These are phyloP conservation scores for Agastache rugosa DNA, from an alignment of 257 asterid species.

Conservation along the genomic window DNA sequence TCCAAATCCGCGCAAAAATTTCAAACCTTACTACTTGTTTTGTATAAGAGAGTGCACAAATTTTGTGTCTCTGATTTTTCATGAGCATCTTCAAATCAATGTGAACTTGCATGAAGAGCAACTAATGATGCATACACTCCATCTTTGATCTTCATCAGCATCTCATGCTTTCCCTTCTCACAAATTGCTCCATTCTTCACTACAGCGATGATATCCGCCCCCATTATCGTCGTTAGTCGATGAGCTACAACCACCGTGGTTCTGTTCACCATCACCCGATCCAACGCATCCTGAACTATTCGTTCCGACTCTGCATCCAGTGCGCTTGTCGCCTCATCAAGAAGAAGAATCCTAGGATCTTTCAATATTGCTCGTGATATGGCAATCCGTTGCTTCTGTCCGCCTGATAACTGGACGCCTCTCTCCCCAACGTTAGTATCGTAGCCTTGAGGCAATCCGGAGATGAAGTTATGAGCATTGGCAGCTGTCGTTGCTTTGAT, in stretches of 20 bases:
- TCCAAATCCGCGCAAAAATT: background rate
- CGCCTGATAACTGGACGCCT: conserved; percentile 57
- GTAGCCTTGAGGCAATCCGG: conserved; percentile 74
- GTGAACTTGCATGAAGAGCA: conserved; percentile 59
- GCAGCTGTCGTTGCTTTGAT: conserved; percentile 65
- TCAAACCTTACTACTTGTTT: background rate
- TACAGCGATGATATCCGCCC: conserved; percentile 73
- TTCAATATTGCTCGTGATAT: conserved; percentile 53
- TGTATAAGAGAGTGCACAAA: background rate
- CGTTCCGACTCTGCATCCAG: conserved; percentile 57
- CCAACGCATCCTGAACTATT: conserved; percentile 27
- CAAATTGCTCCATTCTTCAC: conserved; percentile 72
- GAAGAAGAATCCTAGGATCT: conserved; percentile 51
- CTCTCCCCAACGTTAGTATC: conserved; percentile 62
- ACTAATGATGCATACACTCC: conserved; percentile 78
- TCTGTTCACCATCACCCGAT: conserved; percentile 63
- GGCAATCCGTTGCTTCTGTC: conserved; percentile 62
- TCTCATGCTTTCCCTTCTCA: conserved; percentile 73
- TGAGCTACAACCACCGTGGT: conserved; percentile 83
- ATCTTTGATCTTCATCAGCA: conserved; percentile 54
- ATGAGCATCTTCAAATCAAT: background rate
- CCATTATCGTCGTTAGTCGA: conserved; percentile 61
- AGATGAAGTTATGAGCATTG: conserved; percentile 72
- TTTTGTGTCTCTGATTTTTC: background rate
- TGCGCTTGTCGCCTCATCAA: conserved; percentile 67